Evolutionary conservation across 1,284 basidiomycete species (phyloP), one percentile per base, ranked within the genome.

Genomic region (Cryptococcus wingfieldii): DNA sequence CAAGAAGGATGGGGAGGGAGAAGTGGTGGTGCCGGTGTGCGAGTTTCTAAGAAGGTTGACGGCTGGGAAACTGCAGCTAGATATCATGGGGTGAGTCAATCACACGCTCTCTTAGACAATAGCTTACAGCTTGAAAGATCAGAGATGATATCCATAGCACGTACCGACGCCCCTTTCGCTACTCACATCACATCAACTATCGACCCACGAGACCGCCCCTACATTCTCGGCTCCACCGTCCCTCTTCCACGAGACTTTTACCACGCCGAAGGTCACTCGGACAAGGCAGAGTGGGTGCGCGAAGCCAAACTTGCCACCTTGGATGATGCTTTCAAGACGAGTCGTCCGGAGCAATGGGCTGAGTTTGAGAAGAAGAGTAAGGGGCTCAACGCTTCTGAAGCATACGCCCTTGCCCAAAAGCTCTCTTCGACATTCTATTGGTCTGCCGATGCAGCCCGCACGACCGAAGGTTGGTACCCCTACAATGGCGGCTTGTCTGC

Each of bases 401-500:
- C 89, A 9, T 83, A 89, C 1, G 79, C 79, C 18, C 80, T 89
- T 55, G 91, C 90, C 14, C 80, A 80, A 50, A 85, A 87, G 48
- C 83, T 92, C 43, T 77, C 90, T 43, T 88, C 87, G 42, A 79
- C 83, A 50, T 77, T 94, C 14, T 84, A 82, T 70, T 96, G 92
- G 91, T 85, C 90, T 74, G 92, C 89, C 83, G 90, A 95, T 86
- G 89, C 86, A 51, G 90, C 92, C 7, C 84, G 92, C 41, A 96
- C 92, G 2, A 83, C 87, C 45, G 92, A 96, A 77, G 92, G 92
- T 14, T 95, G 93, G 77, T 91, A 93, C 72, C 90, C 90, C 75
- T 90, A 86, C 72, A 51, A 48, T 25, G 63, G 59, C 18, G 55
- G 59, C 46, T 18, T 61, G 9, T 56, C 84, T 78, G 83, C 88